Percentiles rank a stretch among this genome's conserved stretches.
Evolutionary conservation across 768 basidiomycete species (phyloP).

Genomic region (Podaxis sp.): DNA sequence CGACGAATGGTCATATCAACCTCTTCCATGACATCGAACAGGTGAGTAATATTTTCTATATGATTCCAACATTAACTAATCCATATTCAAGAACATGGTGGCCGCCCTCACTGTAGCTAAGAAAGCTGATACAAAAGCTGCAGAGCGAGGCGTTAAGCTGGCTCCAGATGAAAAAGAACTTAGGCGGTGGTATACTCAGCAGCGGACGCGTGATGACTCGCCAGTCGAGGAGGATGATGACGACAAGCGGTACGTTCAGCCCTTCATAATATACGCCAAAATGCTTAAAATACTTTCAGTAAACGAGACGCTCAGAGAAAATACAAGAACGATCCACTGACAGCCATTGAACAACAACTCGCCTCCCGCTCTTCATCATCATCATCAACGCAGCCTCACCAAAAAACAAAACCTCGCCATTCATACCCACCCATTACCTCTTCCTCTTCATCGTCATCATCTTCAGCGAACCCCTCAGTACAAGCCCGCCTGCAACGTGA

Average conservation of each 20-base stretch:
- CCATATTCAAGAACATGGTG: constrained; percentile 30
- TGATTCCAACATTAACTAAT: background rate
- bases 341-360: constrained; percentile 66
- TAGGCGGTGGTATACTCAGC: constrained; percentile 72
- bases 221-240: constrained; percentile 26
- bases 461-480: constrained; percentile 25
- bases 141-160: constrained; percentile 68
- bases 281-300: constrained; percentile 29
- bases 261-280: background rate
- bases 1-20: constrained; percentile 71
- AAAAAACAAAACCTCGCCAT: constrained; percentile 12
- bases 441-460: constrained; percentile 15
- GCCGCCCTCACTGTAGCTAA: constrained; percentile 40
- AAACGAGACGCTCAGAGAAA: constrained; percentile 62
- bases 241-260: constrained; percentile 31
- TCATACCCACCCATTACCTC: constrained; percentile 15
- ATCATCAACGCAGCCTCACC: constrained; percentile 17
- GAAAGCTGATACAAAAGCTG: constrained; percentile 46
- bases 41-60: constrained; percentile 27
- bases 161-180: constrained; percentile 76
- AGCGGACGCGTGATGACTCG: constrained; percentile 21
- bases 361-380: constrained; percentile 33
- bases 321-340: constrained; percentile 64
- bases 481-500: constrained; percentile 66
- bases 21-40: constrained; percentile 81